A percentile compares a stretch with the other conserved stretches of the same genome.
phyloP scores from a whole-genome alignment of 768 basidiomycete species.

The Lyophyllum semitale region DNA sequence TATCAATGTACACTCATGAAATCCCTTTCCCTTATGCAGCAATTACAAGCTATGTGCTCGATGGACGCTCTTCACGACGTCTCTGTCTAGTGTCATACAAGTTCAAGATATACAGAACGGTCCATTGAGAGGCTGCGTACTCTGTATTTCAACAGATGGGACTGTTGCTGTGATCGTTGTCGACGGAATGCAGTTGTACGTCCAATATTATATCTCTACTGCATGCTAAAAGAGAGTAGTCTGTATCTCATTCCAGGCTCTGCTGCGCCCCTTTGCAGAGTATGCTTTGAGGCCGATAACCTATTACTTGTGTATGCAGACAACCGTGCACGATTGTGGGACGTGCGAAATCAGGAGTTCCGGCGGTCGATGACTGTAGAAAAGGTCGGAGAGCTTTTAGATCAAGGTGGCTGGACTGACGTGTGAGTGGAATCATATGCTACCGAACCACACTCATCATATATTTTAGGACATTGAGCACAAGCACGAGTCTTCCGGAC shows the following conservation, averaged over 20 bases:
- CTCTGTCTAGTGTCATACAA: constrained; percentile 59
- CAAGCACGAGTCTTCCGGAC: constrained; percentile 20
- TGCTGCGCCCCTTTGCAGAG: constrained; percentile 57
- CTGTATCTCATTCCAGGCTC: constrained; percentile 83
- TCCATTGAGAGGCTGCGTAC: constrained; percentile 62
- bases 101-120: constrained; percentile 54
- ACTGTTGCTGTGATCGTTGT: constrained; percentile 80
- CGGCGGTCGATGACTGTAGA: constrained; percentile 78
- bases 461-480: constrained; percentile 19
- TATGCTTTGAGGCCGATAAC: constrained; percentile 71
- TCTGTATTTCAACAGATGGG: constrained; percentile 78
- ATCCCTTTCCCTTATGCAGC: constrained; percentile 34
- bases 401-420: constrained; percentile 72
- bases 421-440: constrained; percentile 45
- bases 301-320: constrained; percentile 77
- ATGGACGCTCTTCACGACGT: constrained; percentile 74
- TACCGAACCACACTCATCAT: background rate
- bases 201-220: background rate
- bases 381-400: constrained; percentile 75
- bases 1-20: background rate
- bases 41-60: constrained; percentile 64
- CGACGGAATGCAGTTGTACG: constrained; percentile 80
- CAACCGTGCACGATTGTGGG: constrained; percentile 84
- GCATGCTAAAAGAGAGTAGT: constrained; percentile 37
- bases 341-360: constrained; percentile 79